These are phyloP conservation scores for Polyplosphaeria fusca DNA, from an alignment of 495 filamentous ascomycete genomes.

Conservation along the genomic window DNA sequence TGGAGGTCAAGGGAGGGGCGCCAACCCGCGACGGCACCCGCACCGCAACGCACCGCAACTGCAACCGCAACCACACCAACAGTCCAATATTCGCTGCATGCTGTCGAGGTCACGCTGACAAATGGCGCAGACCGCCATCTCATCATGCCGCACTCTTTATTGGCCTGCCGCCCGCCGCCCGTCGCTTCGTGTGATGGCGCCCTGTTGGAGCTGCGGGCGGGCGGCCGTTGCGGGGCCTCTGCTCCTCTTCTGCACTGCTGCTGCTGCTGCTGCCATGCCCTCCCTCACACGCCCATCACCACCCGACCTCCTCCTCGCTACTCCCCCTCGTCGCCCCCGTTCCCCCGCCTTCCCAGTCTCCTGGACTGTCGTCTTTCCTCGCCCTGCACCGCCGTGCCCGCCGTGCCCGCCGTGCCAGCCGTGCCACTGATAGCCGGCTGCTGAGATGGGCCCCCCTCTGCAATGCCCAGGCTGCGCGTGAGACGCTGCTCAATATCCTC, in stretches of 20 bases:
- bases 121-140: neutral
- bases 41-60: too few species aligned
- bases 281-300: conserved; percentile 1
- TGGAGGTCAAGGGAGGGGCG: neutral
- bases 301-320: conserved; percentile 6
- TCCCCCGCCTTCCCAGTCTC: conserved; percentile 4
- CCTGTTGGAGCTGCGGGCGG: neutral
- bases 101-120: neutral
- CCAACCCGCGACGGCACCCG: neutral
- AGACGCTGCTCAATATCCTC: conserved; percentile 41
- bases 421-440: conserved; percentile 3
- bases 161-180: neutral
- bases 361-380: too few species aligned
- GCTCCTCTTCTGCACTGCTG: neutral
- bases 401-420: neutral
- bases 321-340: conserved; percentile 12
- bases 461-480: conserved; percentile 37
- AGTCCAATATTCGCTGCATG: neutral
- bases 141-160: neutral
- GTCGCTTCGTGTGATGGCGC: neutral
- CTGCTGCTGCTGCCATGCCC: neutral
- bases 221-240: neutral
- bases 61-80: neutral
- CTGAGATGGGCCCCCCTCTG: conserved; percentile 8
- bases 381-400: conserved; percentile 6